These are phyloP conservation scores for Globisporangium canariense DNA, from an alignment of 352 stramenopile species.

Conservation along the genomic window DNA sequence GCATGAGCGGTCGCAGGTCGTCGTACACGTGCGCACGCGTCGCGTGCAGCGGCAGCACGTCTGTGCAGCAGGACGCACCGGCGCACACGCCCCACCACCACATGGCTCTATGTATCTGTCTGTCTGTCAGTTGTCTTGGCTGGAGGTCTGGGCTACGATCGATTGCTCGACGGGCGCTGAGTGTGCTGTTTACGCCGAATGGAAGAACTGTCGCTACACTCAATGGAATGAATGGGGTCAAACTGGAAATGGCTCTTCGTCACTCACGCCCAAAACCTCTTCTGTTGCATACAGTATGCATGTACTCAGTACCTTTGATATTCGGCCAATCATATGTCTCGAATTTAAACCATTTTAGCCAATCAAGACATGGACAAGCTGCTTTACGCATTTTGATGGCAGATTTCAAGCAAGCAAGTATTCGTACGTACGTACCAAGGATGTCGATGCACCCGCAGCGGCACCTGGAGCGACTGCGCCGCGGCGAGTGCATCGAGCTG, in stretches of 20 bases:
- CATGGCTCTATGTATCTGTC: constrained; percentile 22
- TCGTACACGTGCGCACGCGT: constrained; percentile 39
- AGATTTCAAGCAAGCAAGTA: neutral
- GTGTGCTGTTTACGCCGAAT: constrained; percentile 4
- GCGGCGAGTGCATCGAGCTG: constrained; percentile 50
- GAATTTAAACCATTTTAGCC: neutral
- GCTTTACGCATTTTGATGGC: no score
- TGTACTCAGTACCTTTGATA: neutral
- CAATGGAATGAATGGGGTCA: neutral
- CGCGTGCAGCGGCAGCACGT: constrained; percentile 29
- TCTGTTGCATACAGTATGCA: neutral
- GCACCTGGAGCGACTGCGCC: constrained; percentile 60
- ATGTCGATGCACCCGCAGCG: constrained; percentile 32
- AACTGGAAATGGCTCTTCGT: neutral
- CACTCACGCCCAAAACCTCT: neutral
- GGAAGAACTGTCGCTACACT: neutral
- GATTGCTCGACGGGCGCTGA: neutral
- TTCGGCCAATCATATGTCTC: neutral
- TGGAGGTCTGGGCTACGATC: neutral
- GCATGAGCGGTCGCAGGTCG: constrained; percentile 39
- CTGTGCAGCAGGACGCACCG: constrained; percentile 43
- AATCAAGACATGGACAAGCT: neutral
- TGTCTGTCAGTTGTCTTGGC: neutral
- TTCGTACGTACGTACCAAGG: neutral
- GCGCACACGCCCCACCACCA: constrained; percentile 67